Base-by-base conservation (phyloP, 192 early-diverging fungal species). In the Phycomyces nitens region DNA sequence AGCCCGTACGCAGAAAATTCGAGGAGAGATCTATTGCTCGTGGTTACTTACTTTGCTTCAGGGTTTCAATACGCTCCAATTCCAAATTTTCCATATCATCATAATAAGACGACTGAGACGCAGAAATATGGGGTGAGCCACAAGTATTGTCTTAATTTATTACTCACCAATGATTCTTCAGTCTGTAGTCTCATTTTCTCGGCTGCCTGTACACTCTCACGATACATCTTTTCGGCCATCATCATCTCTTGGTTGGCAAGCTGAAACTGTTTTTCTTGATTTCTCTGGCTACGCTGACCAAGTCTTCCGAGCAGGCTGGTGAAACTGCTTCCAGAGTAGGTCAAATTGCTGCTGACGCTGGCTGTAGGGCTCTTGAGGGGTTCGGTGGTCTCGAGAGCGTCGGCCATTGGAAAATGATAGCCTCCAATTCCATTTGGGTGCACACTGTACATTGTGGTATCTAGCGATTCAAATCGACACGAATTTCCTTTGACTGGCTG, bases 171-270 rank as follows among this genome's bases (percentile, higher is more conserved):
- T 53, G 74, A 73, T 75, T 86, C 88, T 74, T 91, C 88, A 16
- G 88, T 71, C 16, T 74, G 74, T 5, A 83, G 72, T 51, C 89
- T 80, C 63, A 85, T 83, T 14, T 70, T 68, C 53, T 91, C 88
- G 3, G 82, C 80, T 44, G 64, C 77, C 44, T 75, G 68, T 11
- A 88, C 86, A 7, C 84, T 80, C 55, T 80, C 74, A 44, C 79
- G 68, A 75, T 89, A 88, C n/a, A 77, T 68, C 50, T 77, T 72
- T 71, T 88, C 85, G 16, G 89, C 86, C 18, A 53, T 27, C 0
- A 53, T 24, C 65, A 67, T 60, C 1, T 60, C 65, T 7, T 53
- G 39, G 23, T 57, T 56, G 29, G 15, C 29, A 22, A 12, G 43
- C 16, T 40, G 65, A 39, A 53, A 29, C 20, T 4, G 11, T 11